Conservation (phyloP, 371 early-diverging fungal species). For the Lichtheimia ramosa region DNA sequence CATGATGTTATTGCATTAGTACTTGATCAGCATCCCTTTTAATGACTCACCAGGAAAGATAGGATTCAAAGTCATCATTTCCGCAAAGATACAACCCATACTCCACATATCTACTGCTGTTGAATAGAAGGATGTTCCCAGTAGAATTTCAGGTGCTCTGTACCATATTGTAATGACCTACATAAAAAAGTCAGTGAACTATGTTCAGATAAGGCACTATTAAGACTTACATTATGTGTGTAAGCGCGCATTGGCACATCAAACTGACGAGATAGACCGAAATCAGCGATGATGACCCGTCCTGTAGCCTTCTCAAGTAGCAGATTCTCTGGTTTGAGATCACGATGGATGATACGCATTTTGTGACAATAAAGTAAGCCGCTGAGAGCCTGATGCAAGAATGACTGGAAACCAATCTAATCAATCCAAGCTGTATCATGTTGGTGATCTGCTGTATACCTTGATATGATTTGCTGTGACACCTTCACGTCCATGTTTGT, state of each 20-base stretch:
- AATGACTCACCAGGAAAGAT: slow-evolving; percentile 73
- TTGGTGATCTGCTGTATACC: not conserved
- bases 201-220: not conserved
- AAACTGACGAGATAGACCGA: slow-evolving; percentile 93
- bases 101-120: slow-evolving; percentile 84
- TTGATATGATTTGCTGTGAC: slow-evolving; percentile 68
- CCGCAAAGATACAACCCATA: slow-evolving; percentile 86
- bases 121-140: slow-evolving; percentile 66
- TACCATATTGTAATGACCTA: slow-evolving; percentile 96
- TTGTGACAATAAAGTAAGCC: slow-evolving; percentile 89
- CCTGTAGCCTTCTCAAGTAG: slow-evolving; percentile 87
- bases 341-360: slow-evolving; percentile 90
- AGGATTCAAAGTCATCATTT: slow-evolving; percentile 85
- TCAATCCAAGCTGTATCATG: not conserved
- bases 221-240: slow-evolving; percentile 83
- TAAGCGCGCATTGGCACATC: slow-evolving; percentile 88
- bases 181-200: not conserved
- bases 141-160: slow-evolving; percentile 80
- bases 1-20: not conserved
- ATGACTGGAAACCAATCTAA: slow-evolving; percentile 62
- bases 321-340: slow-evolving; percentile 94
- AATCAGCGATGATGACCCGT: slow-evolving; percentile 93
- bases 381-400: slow-evolving; percentile 82
- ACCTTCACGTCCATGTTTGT: slow-evolving; percentile 59
- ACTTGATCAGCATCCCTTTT: too few relatives aligned